These are phyloP conservation scores for Asterella californica DNA, from an alignment of 225 moss, liverwort and hornwort genomes.

Conservation along the genomic window DNA sequence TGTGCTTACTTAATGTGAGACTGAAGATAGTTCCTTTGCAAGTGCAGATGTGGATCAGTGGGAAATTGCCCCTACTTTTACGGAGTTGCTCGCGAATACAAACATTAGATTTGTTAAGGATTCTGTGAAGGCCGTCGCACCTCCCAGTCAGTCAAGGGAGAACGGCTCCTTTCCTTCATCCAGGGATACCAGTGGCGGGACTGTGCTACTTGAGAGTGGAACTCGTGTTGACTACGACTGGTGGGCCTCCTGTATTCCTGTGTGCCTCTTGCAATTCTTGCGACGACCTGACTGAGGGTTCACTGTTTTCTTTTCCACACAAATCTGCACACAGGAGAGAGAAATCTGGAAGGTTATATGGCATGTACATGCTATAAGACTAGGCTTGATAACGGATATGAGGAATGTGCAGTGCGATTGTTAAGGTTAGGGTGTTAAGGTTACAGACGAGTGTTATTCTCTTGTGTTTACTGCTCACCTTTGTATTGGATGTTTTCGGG, in stretches of 20 bases:
- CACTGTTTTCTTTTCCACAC: neutral
- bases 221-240: constrained; percentile 87
- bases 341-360: neutral
- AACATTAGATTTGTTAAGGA: constrained; percentile 65
- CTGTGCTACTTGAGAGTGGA: constrained; percentile 81
- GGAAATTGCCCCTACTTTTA: constrained; percentile 91
- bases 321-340: constrained; percentile 11
- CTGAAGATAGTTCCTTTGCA: neutral
- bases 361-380: too few species aligned
- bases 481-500: too few species aligned
- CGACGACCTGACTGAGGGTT: neutral
- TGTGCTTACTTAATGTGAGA: neutral
- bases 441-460: too few species aligned
- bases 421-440: too few species aligned
- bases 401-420: neutral
- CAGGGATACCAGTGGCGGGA: constrained; percentile 62
- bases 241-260: constrained; percentile 36
- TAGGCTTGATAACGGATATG: neutral
- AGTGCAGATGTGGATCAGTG: constrained; percentile 86
- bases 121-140: constrained; percentile 66
- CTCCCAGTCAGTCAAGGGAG: constrained; percentile 55
- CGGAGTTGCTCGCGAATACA: constrained; percentile 68
- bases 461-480: too few species aligned
- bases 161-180: constrained; percentile 50
- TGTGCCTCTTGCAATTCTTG: neutral